phyloP scores from a whole-genome alignment of 2,329 filamentous ascomycete species.

The Herpomyces periplanetae region DNA sequence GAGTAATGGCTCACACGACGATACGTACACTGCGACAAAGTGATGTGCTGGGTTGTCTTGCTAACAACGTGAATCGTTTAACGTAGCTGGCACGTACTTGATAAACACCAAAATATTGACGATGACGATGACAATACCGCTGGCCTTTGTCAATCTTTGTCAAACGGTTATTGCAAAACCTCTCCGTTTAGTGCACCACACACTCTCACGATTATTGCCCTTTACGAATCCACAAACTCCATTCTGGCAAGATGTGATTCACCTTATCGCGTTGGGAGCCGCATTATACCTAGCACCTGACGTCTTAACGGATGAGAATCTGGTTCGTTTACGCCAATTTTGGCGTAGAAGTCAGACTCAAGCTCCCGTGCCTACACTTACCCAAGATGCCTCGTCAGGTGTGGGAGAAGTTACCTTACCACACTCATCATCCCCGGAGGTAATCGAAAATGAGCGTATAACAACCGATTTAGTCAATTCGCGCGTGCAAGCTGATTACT shows the following conservation, averaged over 20 bases:
- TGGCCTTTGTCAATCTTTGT: too few relatives aligned
- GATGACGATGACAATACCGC: too few relatives aligned
- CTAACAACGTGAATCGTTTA: too few relatives aligned
- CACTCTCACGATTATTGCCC: slow-evolving; percentile 10
- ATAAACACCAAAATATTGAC: too few relatives aligned
- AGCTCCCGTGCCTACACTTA: not conserved
- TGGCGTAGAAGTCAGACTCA: slow-evolving; percentile 1
- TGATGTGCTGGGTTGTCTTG: too few relatives aligned
- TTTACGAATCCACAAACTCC: slow-evolving; percentile 12
- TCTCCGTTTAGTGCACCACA: too few relatives aligned
- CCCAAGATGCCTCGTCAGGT: slow-evolving; percentile 1
- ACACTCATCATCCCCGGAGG: not conserved
- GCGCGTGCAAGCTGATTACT: too few relatives aligned
- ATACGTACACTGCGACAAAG: too few relatives aligned
- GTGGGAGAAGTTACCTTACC: slow-evolving; percentile 1
- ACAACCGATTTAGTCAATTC: too few relatives aligned
- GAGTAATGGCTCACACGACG: too few relatives aligned
- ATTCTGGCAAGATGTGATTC: slow-evolving; percentile 10
- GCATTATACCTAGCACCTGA: slow-evolving; percentile 11
- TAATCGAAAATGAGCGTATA: not conserved
- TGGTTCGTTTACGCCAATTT: slow-evolving; percentile 3
- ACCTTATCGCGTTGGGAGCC: slow-evolving; percentile 9
- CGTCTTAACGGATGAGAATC: slow-evolving; percentile 8
- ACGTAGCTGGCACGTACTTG: too few relatives aligned
- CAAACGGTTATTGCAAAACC: too few relatives aligned